phyloP scores from a whole-genome alignment of 2,329 filamentous ascomycete genomes.

The Epichloe glyceriae region DNA sequence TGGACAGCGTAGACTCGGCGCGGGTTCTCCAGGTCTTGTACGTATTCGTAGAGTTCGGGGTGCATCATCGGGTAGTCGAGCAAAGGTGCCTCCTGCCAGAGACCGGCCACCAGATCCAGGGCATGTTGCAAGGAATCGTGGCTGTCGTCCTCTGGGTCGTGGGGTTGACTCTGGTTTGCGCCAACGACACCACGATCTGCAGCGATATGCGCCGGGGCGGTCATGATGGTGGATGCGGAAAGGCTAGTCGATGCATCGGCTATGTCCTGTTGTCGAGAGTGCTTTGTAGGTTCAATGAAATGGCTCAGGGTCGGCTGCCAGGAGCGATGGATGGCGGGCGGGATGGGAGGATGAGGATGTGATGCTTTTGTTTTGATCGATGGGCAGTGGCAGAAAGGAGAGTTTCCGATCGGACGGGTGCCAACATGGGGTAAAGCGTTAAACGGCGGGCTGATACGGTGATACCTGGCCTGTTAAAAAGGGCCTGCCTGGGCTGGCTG shows the following conservation, averaged over 20 bases:
- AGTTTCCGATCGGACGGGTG: neutral
- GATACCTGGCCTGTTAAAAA: too few species aligned
- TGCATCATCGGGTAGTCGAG: conserved; percentile 46
- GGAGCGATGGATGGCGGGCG: neutral
- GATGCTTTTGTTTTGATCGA: neutral
- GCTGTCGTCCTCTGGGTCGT: conserved; percentile 1
- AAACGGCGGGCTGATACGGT: too few species aligned
- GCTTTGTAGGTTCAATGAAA: neutral
- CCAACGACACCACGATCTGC: conserved; percentile 4
- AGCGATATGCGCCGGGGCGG: conserved; percentile 7
- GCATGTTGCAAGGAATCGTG: conserved; percentile 17
- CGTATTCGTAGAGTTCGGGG: conserved; percentile 43
- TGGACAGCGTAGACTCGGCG: conserved; percentile 48
- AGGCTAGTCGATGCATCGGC: conserved; percentile 4
- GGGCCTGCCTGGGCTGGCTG: too few species aligned
- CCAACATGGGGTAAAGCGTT: too few species aligned
- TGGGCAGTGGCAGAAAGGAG: neutral
- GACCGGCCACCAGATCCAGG: conserved; percentile 37
- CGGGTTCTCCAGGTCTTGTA: conserved; percentile 48
- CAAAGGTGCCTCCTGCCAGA: conserved; percentile 49
- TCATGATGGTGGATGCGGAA: conserved; percentile 4
- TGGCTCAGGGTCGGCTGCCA: neutral
- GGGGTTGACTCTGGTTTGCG: neutral
- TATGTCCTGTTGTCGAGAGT: neutral
- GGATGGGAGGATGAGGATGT: neutral